These are phyloP conservation scores for Diplodia seriata DNA, from an alignment of 2,329 filamentous ascomycete species.

Conservation along the genomic window DNA sequence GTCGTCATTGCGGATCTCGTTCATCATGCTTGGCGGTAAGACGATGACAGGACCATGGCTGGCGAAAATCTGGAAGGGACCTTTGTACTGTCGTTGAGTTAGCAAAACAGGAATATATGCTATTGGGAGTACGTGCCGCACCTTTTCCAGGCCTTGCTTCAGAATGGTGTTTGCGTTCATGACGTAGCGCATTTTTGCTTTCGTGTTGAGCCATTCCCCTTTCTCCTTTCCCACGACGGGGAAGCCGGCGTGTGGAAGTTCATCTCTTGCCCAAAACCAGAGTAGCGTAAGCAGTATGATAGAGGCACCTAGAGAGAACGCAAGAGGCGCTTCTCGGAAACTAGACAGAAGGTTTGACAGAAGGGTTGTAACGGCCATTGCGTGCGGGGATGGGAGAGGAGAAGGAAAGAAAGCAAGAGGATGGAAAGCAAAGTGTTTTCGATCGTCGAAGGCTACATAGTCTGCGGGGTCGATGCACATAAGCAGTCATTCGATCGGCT, in stretches of 20 bases:
- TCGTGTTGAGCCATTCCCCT: slow-evolving; percentile 10
- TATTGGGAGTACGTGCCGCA: neutral
- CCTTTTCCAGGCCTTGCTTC: neutral
- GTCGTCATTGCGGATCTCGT: slow-evolving; percentile 12
- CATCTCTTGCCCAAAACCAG: slow-evolving; percentile 1
- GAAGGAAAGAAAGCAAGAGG: no score
- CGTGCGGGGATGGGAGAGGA: no score
- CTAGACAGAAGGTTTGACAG: no score
- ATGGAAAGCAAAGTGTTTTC: no score
- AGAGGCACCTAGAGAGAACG: no score
- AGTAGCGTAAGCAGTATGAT: neutral
- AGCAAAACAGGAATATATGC: neutral
- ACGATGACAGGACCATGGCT: neutral
- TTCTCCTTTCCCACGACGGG: slow-evolving; percentile 14
- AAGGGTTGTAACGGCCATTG: no score
- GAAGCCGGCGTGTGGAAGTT: slow-evolving; percentile 7
- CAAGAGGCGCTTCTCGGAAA: no score
- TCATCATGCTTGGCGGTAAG: neutral
- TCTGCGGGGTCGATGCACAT: no score
- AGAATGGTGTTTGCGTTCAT: neutral
- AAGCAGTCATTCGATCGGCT: no score
- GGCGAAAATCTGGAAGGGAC: slow-evolving; percentile 7
- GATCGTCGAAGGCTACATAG: no score
- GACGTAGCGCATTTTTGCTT: neutral
- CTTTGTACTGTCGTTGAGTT: neutral